Evolutionary conservation across 352 stramenopile species (phyloP).

Genomic region (Globisporangium parvum): DNA sequence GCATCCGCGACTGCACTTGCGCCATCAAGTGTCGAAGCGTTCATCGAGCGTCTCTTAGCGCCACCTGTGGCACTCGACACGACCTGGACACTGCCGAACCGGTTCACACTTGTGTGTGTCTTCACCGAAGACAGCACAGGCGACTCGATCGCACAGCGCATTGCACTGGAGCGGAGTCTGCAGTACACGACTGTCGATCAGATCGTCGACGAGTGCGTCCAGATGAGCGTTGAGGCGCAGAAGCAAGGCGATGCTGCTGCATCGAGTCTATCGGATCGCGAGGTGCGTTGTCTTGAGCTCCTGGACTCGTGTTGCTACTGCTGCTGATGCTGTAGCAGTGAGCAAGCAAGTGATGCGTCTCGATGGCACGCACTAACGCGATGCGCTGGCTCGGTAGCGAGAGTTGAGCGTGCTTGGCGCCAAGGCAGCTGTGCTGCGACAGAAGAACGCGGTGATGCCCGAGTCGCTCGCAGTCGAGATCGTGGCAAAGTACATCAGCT

Average conservation of each 20-base stretch:
- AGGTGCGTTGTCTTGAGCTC: conserved; percentile 25
- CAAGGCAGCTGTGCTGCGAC: conserved; percentile 31
- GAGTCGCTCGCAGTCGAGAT: conserved; percentile 49
- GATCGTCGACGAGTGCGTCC: conserved; percentile 49
- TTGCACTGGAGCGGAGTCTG: conserved; percentile 34
- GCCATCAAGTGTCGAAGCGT: neutral
- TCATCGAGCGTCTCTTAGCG: conserved; percentile 1
- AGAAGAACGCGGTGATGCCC: conserved; percentile 40
- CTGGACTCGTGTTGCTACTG: neutral
- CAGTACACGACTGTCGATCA: conserved; percentile 28
- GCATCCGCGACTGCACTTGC: neutral
- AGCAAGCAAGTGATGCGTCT: neutral
- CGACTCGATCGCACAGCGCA: conserved; percentile 13
- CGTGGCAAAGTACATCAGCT: conserved; percentile 25
- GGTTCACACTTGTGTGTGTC: conserved; percentile 20
- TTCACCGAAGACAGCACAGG: conserved; percentile 25
- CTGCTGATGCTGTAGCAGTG: neutral
- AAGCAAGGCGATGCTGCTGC: conserved; percentile 30
- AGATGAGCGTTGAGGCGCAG: conserved; percentile 38
- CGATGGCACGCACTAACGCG: neutral
- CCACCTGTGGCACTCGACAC: conserved; percentile 10
- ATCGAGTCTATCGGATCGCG: conserved; percentile 26
- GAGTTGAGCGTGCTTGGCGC: conserved; percentile 43
- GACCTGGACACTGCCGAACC: conserved; percentile 5
- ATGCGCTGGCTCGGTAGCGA: conserved; percentile 16